Base-by-base conservation (phyloP, 129 eudicot genomes). In the Arctium minus region DNA sequence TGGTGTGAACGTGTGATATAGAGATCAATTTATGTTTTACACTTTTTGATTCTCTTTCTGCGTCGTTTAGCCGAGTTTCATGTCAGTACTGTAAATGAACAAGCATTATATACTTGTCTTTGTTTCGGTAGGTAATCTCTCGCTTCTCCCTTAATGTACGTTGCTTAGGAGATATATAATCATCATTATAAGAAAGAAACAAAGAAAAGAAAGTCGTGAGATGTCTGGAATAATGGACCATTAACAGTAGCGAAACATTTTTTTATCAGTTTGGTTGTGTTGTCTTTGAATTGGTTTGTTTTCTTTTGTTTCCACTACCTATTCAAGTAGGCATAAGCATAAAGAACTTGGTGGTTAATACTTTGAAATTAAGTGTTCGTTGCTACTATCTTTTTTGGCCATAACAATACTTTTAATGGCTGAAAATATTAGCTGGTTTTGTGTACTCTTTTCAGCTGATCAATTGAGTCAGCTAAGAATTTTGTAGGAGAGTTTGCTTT, bases 191-290 rank as follows among this genome's bases (percentile, higher is more conserved):
- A 75, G 71, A 65, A 67, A 82, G 81, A 40, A 82, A 75, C 81
- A 75, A 44, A 75, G 50, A 82, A 75, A 42, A 73, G 53, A 27
- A 82, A 40, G 79, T 81, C 79, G 9, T n/a, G 29, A 42, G 53
- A 82, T 67, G 69, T 82, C 85, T 65, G 50, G 71, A 76, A 68
- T 82, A 70, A 46, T 75, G 85, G 76, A 75, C 81, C 85, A 75
- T 74, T 65, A 13, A 82, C 85, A 82, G 68, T 82, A 80, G 73
- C 11, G 18, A 35, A 65, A 65, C 77, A 71, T 50, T 48, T 80
- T 33, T 32, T 48, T 80, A 27, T 65, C 62, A 27, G 46, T 67
- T 65, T 39, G 39, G 53, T 46, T 31, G 18, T 46, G 70, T 70
- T 50, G 53, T 80, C 71, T 48, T 71, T 72, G 70, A 31, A 50